Percentiles rank a stretch among this genome's conserved stretches.
phyloP scores from a whole-genome alignment of 2,329 filamentous ascomycete species.

The Cordyceps cicadae region DNA sequence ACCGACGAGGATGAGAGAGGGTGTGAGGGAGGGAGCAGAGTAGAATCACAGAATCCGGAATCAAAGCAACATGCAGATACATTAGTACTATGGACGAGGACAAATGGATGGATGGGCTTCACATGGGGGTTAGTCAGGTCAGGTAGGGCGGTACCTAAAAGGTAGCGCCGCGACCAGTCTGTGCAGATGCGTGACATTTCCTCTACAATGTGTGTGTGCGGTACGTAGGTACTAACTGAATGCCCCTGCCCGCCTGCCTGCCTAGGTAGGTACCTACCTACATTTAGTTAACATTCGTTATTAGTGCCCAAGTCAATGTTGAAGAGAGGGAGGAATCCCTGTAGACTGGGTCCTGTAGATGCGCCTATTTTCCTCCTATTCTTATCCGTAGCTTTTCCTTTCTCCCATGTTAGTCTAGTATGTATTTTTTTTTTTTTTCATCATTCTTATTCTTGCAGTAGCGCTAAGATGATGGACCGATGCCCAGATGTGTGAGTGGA shows the following conservation, averaged over 20 bases:
- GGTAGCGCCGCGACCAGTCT: background rate
- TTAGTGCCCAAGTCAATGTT: background rate
- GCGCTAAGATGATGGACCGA: background rate
- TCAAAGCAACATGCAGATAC: background rate
- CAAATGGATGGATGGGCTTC: no score
- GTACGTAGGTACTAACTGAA: no score
- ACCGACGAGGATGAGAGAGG: background rate
- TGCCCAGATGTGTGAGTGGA: background rate
- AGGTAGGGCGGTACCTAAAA: background rate
- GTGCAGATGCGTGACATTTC: background rate
- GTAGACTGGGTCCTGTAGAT: conserved; percentile 3
- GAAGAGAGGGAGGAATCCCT: conserved; percentile 2
- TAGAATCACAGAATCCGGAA: background rate
- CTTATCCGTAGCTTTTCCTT: background rate
- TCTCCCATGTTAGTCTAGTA: background rate
- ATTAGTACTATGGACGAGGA: background rate
- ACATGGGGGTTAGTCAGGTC: no score
- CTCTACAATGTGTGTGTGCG: background rate
- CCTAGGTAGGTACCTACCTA: no score
- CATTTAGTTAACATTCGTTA: no score
- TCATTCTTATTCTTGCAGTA: background rate
- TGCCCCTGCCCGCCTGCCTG: no score
- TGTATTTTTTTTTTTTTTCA: background rate
- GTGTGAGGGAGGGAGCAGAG: background rate
- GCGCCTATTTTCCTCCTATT: conserved; percentile 1